A percentile compares a stretch with the other conserved stretches of the same genome.
Evolutionary conservation across 192 early-diverging fungal species (phyloP).

Genomic region (Glomus cerebriforme): DNA sequence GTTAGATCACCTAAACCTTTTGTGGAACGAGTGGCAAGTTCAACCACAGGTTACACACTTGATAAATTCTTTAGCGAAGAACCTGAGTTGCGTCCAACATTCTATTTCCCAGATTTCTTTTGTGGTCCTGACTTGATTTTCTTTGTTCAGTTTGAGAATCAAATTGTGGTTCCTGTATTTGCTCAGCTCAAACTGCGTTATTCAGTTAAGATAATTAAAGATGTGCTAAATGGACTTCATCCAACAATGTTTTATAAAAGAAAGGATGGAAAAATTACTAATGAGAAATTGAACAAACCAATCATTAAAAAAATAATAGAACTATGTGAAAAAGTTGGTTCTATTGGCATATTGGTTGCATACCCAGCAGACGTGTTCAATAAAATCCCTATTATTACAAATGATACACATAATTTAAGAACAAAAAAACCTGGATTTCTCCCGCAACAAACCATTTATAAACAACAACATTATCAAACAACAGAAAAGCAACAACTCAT

Average conservation of each 20-base stretch:
- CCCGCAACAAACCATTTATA: too few relatives aligned
- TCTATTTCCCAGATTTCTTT: not conserved
- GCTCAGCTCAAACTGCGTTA: not conserved
- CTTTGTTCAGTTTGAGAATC: conserved; percentile 7
- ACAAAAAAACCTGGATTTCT: too few relatives aligned
- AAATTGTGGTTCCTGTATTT: conserved; percentile 3
- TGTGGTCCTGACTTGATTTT: conserved; percentile 18
- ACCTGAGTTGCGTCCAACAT: not conserved
- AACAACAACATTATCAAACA: too few relatives aligned
- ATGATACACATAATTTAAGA: not conserved
- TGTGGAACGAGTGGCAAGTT: not conserved
- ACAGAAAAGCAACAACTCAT: conserved; percentile 1
- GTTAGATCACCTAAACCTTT: not conserved
- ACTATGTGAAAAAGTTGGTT: not conserved
- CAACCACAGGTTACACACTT: not conserved
- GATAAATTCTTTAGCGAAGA: not conserved
- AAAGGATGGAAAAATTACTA: not conserved
- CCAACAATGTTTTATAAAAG: not conserved
- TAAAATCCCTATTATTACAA: not conserved
- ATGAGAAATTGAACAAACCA: not conserved
- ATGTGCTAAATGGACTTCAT: not conserved
- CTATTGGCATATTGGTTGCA: not conserved
- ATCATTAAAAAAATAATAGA: not conserved
- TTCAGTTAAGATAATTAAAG: not conserved
- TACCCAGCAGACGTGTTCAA: not conserved